Conservation (phyloP, 345 rosid genomes). For the Populus simonii region DNA sequence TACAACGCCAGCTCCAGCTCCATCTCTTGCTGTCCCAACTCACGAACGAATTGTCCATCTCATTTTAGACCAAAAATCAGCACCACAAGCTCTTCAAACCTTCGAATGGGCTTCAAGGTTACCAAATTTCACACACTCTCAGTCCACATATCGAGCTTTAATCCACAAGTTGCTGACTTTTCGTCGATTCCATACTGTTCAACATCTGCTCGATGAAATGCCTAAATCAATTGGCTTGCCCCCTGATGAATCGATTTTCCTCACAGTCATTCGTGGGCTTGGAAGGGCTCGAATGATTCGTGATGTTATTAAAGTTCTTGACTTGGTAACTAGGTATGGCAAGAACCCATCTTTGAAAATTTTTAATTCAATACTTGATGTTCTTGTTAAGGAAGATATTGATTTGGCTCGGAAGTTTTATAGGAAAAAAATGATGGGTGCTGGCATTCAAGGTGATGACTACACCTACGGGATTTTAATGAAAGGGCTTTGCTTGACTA, state of each 20-base stretch:
- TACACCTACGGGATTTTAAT: constrained; percentile 81
- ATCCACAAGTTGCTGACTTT: constrained; percentile 53
- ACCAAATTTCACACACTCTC: constrained; percentile 67
- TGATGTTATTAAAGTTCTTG: constrained; percentile 50
- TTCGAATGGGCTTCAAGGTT: constrained; percentile 72
- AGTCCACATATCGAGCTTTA: constrained; percentile 74
- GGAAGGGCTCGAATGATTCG: constrained; percentile 58
- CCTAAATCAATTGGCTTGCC: constrained; percentile 52
- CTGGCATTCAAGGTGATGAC: constrained; percentile 65
- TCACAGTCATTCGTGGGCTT: constrained; percentile 63
- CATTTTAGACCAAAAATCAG: constrained; percentile 69
- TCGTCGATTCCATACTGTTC: constrained; percentile 56
- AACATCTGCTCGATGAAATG: constrained; percentile 91
- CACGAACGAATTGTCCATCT: constrained; percentile 59
- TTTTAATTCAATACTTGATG: constrained; percentile 67
- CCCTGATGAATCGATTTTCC: constrained; percentile 64
- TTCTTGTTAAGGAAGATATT: constrained; percentile 76
- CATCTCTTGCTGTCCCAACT: constrained; percentile 35
- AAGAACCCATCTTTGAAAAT: constrained; percentile 61
- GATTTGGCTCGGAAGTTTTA: constrained; percentile 81
- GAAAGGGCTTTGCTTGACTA: constrained; percentile 91
- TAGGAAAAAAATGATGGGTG: constrained; percentile 69
- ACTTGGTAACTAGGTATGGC: constrained; percentile 47
- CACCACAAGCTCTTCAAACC: constrained; percentile 57
- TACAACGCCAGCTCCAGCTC: constrained; percentile 6